Evolutionary conservation across 805 yeast species (phyloP).

Genomic region (Nakazawaea pomicola): DNA sequence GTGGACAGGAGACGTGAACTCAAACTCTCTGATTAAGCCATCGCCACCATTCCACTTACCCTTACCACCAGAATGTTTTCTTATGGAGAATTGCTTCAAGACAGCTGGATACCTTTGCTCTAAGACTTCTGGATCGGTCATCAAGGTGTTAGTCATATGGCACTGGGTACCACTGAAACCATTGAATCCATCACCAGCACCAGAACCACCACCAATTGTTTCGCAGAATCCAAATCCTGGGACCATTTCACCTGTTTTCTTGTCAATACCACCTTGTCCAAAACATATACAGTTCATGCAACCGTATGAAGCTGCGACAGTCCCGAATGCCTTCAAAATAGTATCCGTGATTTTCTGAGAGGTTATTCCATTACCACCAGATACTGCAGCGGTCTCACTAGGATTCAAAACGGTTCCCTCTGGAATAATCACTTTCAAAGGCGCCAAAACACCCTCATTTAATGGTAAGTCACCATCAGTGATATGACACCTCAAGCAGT

Average conservation of each 20-base stretch:
- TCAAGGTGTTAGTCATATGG: conserved; percentile 50
- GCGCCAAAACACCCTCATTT: conserved; percentile 46
- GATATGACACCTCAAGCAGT: conserved; percentile 44
- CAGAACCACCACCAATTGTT: conserved; percentile 52
- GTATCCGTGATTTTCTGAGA: conserved; percentile 87
- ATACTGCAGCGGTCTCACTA: conserved; percentile 40
- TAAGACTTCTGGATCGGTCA: conserved; percentile 50
- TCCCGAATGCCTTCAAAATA: conserved; percentile 71
- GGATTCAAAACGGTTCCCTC: conserved; percentile 31
- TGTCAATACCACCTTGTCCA: conserved; percentile 60
- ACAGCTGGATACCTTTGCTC: conserved; percentile 49
- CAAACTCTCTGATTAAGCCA: conserved; percentile 45
- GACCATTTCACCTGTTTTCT: conserved; percentile 29
- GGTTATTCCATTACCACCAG: conserved; percentile 59
- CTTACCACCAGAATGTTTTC: conserved; percentile 43
- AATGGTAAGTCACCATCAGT: conserved; percentile 49
- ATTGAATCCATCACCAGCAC: conserved; percentile 43
- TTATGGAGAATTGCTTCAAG: conserved; percentile 37
- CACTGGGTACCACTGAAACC: conserved; percentile 45
- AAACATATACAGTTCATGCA: conserved; percentile 86
- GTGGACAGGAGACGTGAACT: conserved; percentile 35
- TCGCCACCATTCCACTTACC: conserved; percentile 48
- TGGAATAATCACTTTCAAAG: conserved; percentile 25
- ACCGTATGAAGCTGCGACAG: conserved; percentile 87
- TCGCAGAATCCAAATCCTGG: conserved; percentile 51